A percentile compares a stretch with the other conserved stretches of the same genome.
Evolutionary conservation across 2,329 filamentous ascomycete genomes (phyloP).

Genomic region (Lasiodiplodia theobromae): DNA sequence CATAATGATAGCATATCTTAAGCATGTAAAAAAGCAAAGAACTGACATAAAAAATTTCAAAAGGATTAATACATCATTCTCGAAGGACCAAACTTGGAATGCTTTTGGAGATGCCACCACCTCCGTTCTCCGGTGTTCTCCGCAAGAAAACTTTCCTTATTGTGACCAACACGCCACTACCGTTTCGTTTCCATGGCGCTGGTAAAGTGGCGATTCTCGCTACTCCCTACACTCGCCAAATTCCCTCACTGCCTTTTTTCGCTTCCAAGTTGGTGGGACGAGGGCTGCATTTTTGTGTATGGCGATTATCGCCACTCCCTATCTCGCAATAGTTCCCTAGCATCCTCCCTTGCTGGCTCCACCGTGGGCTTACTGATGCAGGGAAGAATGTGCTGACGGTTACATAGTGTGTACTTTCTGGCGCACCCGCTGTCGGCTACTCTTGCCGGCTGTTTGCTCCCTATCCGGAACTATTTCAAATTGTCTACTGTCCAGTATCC

Average conservation of each 20-base stretch:
- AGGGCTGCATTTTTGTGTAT: background rate
- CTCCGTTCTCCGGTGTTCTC: background rate
- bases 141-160: background rate
- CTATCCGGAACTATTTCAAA: no score
- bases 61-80: background rate
- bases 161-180: background rate
- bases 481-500: no score
- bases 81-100: background rate
- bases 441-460: no score
- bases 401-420: no score
- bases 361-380: no score
- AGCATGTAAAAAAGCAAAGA: background rate
- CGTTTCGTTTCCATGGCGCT: background rate
- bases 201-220: background rate
- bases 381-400: no score
- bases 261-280: background rate
- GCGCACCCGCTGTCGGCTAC: no score
- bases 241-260: background rate
- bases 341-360: background rate
- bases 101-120: background rate
- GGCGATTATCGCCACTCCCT: background rate
- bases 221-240: background rate
- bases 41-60: background rate
- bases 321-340: background rate
- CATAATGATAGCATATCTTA: background rate